Base-by-base conservation (phyloP, 306 rosid species). In the Dalbergia cultrata region DNA sequence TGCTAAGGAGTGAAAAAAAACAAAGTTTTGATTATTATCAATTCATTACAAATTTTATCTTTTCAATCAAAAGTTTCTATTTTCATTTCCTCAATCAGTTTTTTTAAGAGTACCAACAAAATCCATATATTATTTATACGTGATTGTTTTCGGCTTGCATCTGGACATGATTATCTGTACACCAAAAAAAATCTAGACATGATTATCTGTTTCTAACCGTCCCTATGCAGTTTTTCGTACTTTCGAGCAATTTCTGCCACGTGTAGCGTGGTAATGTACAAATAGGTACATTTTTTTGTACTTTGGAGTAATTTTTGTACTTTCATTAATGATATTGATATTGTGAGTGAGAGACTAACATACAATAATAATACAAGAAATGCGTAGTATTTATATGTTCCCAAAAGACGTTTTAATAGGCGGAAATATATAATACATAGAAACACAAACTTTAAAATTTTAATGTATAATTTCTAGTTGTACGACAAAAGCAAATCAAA, bases 381-480 rank as follows among this genome's bases (percentile, higher is more conserved):
- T 60, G 7, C 59, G 18, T 60, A 52, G 58, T 74, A 39, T 34
- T 73, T 57, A 41, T 43, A 60, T 59, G 62, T 26, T 59, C 58
- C 57, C 69, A 2, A 5, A n/a, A 66, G 11, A 45, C 47, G 47
- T 62, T 45, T 16, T 74, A 53, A 43, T 74, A 44, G 56, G 61
- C 16, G 31, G 13, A 45, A 62, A 26, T 11, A 75, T 45, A 61
- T 16, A 61, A 37, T 37, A 37, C 5, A 43, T 14, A 60, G 44
- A 60, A 45, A 74, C 50, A 45, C 2, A 16, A 75, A 26, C 16
- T 35, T 81, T 66, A 9, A 75, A 26, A 16, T 52, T 81, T 56
- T 17, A 44, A 57, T 43, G 54, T 21, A 1, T 26, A 26, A 26
- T 26, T 62, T 62, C 84, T 79, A 76, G 53, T 62, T 71, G 86